These are phyloP conservation scores for Colletotrichum sp. DNA, from an alignment of 2,329 filamentous ascomycete species.

Conservation along the genomic window DNA sequence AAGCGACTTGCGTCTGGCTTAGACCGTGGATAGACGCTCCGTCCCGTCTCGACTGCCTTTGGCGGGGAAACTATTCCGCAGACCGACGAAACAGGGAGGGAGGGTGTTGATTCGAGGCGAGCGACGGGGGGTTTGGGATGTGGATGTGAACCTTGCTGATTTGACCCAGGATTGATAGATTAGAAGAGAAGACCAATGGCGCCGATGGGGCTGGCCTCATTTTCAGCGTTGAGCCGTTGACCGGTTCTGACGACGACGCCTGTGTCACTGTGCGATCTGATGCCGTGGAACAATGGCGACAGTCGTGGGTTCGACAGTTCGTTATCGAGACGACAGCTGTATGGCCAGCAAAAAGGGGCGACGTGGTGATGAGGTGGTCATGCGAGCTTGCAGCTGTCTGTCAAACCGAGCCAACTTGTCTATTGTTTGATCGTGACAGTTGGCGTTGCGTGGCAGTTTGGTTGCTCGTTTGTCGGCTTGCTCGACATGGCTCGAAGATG, in stretches of 20 bases:
- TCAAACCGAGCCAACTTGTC: not conserved
- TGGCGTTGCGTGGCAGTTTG: not conserved
- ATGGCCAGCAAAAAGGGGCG: not conserved
- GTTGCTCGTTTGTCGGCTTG: not conserved
- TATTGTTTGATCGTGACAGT: not conserved
- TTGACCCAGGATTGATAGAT: not conserved
- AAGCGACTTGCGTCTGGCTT: not conserved
- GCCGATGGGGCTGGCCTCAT: not conserved
- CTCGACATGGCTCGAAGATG: not conserved
- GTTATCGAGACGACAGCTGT: not conserved
- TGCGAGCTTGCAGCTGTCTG: not conserved
- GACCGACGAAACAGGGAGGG: slow-evolving; percentile 8
- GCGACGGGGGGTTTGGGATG: not conserved
- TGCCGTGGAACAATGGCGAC: not conserved
- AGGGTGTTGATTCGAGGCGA: slow-evolving; percentile 1
- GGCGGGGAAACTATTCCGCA: slow-evolving; percentile 12
- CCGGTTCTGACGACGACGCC: not conserved
- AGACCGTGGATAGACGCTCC: slow-evolving; percentile 16
- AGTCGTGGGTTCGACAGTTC: not conserved
- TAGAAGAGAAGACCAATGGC: not conserved
- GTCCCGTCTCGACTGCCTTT: slow-evolving; percentile 14
- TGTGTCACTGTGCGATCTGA: not conserved
- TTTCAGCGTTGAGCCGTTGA: not conserved
- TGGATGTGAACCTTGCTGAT: not conserved
- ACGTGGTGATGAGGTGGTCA: not conserved